Percentiles rank a stretch among this genome's conserved stretches.
Evolutionary conservation across 2,329 filamentous ascomycete genomes (phyloP).

Genomic region (Cercospora beticola): DNA sequence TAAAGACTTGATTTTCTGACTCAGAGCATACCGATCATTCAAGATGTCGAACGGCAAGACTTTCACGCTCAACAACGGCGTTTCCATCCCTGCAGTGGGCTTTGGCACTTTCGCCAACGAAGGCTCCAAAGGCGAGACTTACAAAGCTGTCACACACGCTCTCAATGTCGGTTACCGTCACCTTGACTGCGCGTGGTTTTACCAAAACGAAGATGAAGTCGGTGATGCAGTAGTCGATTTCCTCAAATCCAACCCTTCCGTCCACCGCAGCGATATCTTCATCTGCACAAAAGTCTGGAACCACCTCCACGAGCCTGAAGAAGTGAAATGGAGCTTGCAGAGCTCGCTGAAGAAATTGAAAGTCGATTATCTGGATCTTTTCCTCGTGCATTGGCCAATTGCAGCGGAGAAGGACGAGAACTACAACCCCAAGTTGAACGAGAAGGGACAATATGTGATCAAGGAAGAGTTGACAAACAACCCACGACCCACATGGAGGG

Average conservation of each 20-base stretch:
- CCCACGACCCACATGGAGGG: conserved; percentile 62
- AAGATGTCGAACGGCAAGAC: conserved; percentile 58
- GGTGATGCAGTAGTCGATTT: conserved; percentile 56
- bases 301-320: conserved; percentile 48
- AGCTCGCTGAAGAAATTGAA: conserved; percentile 38
- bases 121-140: conserved; percentile 59
- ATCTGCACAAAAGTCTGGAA: conserved; percentile 56
- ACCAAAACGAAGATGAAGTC: conserved; percentile 56
- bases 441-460: conserved; percentile 61
- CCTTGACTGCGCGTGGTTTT: conserved; percentile 58
- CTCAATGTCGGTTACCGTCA: conserved; percentile 55
- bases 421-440: conserved; percentile 49
- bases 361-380: conserved; percentile 40
- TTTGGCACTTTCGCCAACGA: conserved; percentile 69
- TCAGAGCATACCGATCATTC: conserved; percentile 2
- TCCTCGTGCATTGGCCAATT: conserved; percentile 48
- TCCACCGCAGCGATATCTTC: conserved; percentile 54
- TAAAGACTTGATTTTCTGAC: not conserved
- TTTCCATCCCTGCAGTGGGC: conserved; percentile 62
- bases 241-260: conserved; percentile 47
- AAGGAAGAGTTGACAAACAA: conserved; percentile 66
- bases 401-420: conserved; percentile 53
- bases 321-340: conserved; percentile 39
- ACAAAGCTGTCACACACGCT: conserved; percentile 53
- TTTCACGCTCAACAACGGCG: conserved; percentile 58